These are phyloP conservation scores for Geotrichum phurueaensis DNA, from an alignment of 1,139 yeast species.

Conservation along the genomic window DNA sequence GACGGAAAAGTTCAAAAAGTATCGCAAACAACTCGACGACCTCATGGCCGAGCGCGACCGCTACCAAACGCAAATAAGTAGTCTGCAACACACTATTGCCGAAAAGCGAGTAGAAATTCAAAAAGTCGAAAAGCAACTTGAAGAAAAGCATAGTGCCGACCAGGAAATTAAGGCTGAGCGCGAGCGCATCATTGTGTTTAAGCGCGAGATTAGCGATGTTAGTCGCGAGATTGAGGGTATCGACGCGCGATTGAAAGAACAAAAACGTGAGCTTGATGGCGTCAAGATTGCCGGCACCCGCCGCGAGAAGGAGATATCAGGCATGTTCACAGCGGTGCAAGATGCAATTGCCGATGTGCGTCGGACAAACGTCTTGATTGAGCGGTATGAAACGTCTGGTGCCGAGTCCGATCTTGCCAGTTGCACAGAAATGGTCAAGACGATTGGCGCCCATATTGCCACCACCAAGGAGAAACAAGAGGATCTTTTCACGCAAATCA, in stretches of 20 bases:
- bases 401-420: slow-evolving; percentile 15
- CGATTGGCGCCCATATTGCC: slow-evolving; percentile 11
- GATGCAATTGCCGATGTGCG: slow-evolving; percentile 19
- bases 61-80: slow-evolving; percentile 44
- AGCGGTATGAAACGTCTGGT: slow-evolving; percentile 18
- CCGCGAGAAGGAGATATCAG: slow-evolving; percentile 19
- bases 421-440: slow-evolving; percentile 19
- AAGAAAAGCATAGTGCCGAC: slow-evolving; percentile 26
- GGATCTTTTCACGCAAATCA: slow-evolving; percentile 21
- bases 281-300: slow-evolving; percentile 19
- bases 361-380: slow-evolving; percentile 15
- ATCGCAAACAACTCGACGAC: slow-evolving; percentile 43
- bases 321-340: slow-evolving; percentile 15
- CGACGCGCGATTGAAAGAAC: slow-evolving; percentile 16
- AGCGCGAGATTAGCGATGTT: slow-evolving; percentile 14
- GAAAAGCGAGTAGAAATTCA: slow-evolving; percentile 53
- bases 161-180: slow-evolving; percentile 29
- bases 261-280: slow-evolving; percentile 18
- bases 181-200: slow-evolving; percentile 20
- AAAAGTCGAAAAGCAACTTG: slow-evolving; percentile 31
- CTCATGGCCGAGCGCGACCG: slow-evolving; percentile 47
- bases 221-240: slow-evolving; percentile 16
- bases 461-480: slow-evolving; percentile 23
- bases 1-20: slow-evolving; percentile 41
- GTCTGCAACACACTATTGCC: slow-evolving; percentile 48